Base-by-base conservation (phyloP, 1,284 basidiomycete genomes). In the Cryptococcus amylolentus region DNA sequence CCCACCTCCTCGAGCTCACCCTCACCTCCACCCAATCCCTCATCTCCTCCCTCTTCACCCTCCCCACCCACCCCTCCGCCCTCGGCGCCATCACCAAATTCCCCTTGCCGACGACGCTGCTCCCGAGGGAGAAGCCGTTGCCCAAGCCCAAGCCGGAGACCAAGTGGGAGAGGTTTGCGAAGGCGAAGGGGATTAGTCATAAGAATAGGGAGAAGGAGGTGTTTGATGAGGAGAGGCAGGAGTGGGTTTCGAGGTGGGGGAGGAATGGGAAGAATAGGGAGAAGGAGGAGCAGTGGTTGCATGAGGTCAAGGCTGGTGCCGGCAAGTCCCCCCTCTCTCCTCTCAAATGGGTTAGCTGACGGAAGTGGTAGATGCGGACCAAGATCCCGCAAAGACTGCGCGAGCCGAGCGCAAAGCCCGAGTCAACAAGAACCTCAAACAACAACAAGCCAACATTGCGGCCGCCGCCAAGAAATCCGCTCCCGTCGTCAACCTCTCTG, bases 101-200 rank as follows among this genome's bases (percentile, higher is more conserved):
- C 4, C 93, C 95, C 0, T 75, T 84, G 2, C 86, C 91, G 5
- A 84, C 81, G 5, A 89, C 87, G 38, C 79, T 81, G 47, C 83
- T 98, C 1, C 95, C 95, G 0, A 85, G 95, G 37, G 84, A 93
- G 45, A 98, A 99, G 77, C 89, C 89, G 1, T 80, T 98, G 26
- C 95, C 95, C 0, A 94, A 93, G 71, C 87, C 89, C 4, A 96
- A 95, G 78, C 87, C 89, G 4, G 84, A 84, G 49, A 98, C 95
- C 14, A 98, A 97, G 77, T 98, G 96, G 96, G 91, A 98, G 80
- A 83, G 86, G 60, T 98, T 98, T 70, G 95, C 95, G 14, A 86
- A 87, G 55, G 87, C 89, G 44, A 98, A 97, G 80, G 96, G 96
- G 35, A 98, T 98, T 69, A 84, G 85, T 66, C 84, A 93, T 68